Percentiles rank a stretch among this genome's conserved stretches.
These are phyloP conservation scores for Phaeosphaeria sp. DNA, from an alignment of 2,329 filamentous ascomycete genomes.

Conservation along the genomic window DNA sequence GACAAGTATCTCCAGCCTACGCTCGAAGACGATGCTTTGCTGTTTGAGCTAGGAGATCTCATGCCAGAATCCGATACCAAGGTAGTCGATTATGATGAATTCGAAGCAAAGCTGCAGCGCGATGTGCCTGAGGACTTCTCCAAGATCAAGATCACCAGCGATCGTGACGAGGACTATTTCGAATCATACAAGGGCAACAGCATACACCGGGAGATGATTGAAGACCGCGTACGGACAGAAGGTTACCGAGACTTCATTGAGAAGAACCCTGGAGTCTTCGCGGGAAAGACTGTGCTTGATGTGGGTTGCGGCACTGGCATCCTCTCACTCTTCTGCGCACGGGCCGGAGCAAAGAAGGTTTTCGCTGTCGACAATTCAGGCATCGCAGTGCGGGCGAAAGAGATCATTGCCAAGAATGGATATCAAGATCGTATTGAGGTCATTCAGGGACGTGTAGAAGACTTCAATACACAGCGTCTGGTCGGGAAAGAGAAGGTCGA, in stretches of 20 bases:
- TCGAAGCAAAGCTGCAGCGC: constrained; percentile 50
- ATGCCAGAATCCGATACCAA: constrained; percentile 38
- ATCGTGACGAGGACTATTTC: constrained; percentile 69
- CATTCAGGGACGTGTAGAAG: constrained; percentile 85
- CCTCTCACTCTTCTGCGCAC: constrained; percentile 92
- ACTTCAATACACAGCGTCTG: constrained; percentile 71
- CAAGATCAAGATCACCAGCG: constrained; percentile 35
- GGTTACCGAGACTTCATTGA: constrained; percentile 96
- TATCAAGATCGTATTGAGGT: constrained; percentile 78
- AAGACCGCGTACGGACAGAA: constrained; percentile 86
- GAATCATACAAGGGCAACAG: constrained; percentile 69
- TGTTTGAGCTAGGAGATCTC: constrained; percentile 87
- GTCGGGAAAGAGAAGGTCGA: constrained; percentile 70
- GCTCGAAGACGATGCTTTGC: constrained; percentile 85
- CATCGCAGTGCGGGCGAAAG: constrained; percentile 85
- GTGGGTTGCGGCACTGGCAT: constrained; percentile 87
- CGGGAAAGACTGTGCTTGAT: constrained; percentile 85
- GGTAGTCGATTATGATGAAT: constrained; percentile 41
- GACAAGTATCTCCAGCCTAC: constrained; percentile 85
- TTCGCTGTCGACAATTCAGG: constrained; percentile 92
- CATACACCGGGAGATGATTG: constrained; percentile 96
- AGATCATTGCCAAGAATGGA: constrained; percentile 83
- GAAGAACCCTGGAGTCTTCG: constrained; percentile 85
- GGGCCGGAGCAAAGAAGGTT: constrained; percentile 84
- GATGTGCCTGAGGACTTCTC: constrained; percentile 44